Percentiles rank a stretch among this genome's conserved stretches.
Evolutionary conservation across 73 alveolate species (phyloP).

Genomic region (Tetrahymena borealis): DNA sequence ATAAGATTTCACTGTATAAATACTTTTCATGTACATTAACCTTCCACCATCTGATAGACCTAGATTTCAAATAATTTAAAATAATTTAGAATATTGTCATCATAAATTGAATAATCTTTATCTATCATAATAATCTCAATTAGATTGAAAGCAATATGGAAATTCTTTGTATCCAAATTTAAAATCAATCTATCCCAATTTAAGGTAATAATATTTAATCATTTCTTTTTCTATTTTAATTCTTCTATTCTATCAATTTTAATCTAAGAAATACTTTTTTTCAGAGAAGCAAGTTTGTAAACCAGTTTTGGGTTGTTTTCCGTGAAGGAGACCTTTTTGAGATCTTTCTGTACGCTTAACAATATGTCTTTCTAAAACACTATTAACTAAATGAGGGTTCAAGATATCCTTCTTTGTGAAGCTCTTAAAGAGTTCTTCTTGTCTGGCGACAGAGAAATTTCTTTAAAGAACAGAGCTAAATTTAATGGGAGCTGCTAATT

Average conservation of each 20-base stretch:
- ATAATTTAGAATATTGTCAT: neutral
- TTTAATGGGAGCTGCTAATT: neutral
- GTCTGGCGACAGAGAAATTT: neutral
- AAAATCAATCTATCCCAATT: neutral
- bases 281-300: constrained; percentile 39
- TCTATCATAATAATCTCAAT: no score
- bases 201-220: neutral
- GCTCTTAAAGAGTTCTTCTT: neutral
- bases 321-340: constrained; percentile 37
- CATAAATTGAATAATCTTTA: no score
- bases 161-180: neutral
- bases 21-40: constrained; percentile 22
- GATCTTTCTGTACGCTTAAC: constrained; percentile 31
- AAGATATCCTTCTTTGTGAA: neutral
- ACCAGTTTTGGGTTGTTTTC: constrained; percentile 40
- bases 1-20: constrained; percentile 13
- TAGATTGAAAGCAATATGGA: no score
- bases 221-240: neutral
- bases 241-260: neutral
- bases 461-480: neutral
- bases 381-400: neutral
- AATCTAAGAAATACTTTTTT: constrained; percentile 4
- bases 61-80: neutral
- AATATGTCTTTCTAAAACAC: constrained; percentile 3
- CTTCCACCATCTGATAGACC: constrained; percentile 38